phyloP scores from a whole-genome alignment of 306 rosid genomes.

The Vigna angularis region DNA sequence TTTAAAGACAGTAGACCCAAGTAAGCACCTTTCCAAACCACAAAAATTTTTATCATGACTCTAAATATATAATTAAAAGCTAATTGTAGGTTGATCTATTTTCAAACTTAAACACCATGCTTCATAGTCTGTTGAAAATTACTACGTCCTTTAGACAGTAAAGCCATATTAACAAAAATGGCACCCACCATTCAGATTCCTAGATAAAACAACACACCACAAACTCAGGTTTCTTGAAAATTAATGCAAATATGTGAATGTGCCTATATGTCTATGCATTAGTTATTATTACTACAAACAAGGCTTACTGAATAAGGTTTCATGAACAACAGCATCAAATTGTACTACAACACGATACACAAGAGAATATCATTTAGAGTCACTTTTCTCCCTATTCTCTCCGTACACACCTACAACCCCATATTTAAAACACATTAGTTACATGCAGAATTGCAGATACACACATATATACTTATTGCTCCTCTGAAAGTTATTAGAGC shows the following conservation, averaged over 20 bases:
- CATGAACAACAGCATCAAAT: not conserved
- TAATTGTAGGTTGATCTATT: not conserved
- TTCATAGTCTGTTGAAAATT: not conserved
- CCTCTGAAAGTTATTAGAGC: not conserved
- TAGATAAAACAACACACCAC: not conserved
- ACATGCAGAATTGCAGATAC: conserved; percentile 8
- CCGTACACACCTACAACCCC: not conserved
- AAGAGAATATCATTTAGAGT: not conserved
- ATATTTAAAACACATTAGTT: not conserved
- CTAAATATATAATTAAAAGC: too few relatives aligned
- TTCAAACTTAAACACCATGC: conserved; percentile 9
- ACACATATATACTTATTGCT: not conserved
- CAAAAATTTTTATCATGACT: not conserved
- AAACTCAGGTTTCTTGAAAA: not conserved
- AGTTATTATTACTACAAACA: not conserved
- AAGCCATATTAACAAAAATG: conserved; percentile 9
- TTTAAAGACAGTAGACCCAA: not conserved
- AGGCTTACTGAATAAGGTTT: not conserved
- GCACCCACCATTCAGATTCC: not conserved
- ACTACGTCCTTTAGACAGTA: not conserved
- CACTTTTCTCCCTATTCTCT: not conserved
- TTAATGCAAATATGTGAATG: not conserved
- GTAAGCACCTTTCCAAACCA: not conserved
- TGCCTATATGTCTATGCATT: not conserved
- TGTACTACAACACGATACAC: not conserved